Base-by-base conservation (phyloP, 192 early-diverging fungal genomes). In the Backusella psychrophila region DNA sequence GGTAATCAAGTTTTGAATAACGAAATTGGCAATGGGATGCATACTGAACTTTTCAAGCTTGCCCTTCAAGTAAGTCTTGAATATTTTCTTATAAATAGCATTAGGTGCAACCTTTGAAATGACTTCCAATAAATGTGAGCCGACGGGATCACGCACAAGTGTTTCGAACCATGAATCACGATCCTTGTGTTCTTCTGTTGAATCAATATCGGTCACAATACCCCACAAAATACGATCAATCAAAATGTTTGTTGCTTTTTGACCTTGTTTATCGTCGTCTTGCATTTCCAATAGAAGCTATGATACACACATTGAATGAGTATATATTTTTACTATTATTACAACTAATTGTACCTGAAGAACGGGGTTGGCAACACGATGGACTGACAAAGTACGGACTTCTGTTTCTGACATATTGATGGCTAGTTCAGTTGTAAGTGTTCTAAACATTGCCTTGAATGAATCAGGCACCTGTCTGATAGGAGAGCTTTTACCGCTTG, bases 11-110 rank as follows among this genome's bases (percentile, higher is more conserved):
- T 88, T 85, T 81, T 96, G 95, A 15, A 96, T 91, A 1, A 96
- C 94, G 84, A 95, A 95, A 79, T 96, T 96, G 77, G 92, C 87
- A 21, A 90, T 85, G 34, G 90, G 91, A 77, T 95, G 88, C 42
- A 81, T 74, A 53, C 90, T 90, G 34, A 94, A 87, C 65, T 89
- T 85, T 53, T 84, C 80, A 19, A 95, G 78, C 33, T 86, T 85
- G 17, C 78, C 80, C 35, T 89, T 84, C 75, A 96, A 91, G 79
- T 93, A 91, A 12, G 82, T 84, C 7, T 75, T 81, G 78, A 91
- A 94, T 15, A 95, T 78, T 35, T 85, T 81, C 71, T 90, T 90
- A 81, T 89, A 92, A 21, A 90, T 71, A 12, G 72, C 68, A 17
- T 86, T 73, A 7, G 86, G 85, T 29, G 82, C 83, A n/a, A 87